Evolutionary conservation across 192 early-diverging fungal genomes (phyloP).

Genomic region (Allomyces macrogynus): DNA sequence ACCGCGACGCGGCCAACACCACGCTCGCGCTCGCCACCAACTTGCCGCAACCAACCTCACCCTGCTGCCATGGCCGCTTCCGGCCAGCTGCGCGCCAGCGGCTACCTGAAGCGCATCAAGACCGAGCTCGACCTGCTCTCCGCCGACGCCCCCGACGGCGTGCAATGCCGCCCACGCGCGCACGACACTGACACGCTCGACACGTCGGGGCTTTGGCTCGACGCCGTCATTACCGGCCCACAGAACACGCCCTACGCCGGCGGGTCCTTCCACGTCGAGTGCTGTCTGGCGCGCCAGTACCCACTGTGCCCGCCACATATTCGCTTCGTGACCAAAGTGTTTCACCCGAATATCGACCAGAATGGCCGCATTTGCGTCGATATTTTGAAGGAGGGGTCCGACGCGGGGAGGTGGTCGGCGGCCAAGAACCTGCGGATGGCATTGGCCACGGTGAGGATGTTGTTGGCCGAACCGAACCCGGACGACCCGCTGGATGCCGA

Average conservation of each 20-base stretch:
- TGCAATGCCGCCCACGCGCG: no score
- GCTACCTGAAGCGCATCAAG: no score
- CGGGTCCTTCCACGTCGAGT: constrained; percentile 40
- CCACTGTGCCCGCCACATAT: constrained; percentile 50
- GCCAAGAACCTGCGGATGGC: constrained; percentile 39
- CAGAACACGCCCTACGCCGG: constrained; percentile 41
- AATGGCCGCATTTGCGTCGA: constrained; percentile 53
- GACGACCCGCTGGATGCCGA: constrained; percentile 54
- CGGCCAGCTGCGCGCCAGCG: no score
- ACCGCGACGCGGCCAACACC: no score
- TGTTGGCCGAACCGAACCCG: constrained; percentile 49
- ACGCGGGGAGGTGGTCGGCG: constrained; percentile 41
- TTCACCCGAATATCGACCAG: constrained; percentile 66
- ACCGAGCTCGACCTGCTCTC: no score
- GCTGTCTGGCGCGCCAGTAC: constrained; percentile 36
- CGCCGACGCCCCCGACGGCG: no score
- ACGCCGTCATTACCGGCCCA: constrained; percentile 24
- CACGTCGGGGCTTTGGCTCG: no score
- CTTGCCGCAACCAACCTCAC: no score
- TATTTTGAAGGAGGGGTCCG: constrained; percentile 27
- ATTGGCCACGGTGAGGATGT: constrained; percentile 27
- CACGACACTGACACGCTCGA: no score
- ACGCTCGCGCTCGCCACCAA: no score
- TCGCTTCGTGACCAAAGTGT: constrained; percentile 49
- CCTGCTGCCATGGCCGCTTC: no score